Base-by-base conservation (phyloP, 352 stramenopile species). In the Aphanomyces invadans region DNA sequence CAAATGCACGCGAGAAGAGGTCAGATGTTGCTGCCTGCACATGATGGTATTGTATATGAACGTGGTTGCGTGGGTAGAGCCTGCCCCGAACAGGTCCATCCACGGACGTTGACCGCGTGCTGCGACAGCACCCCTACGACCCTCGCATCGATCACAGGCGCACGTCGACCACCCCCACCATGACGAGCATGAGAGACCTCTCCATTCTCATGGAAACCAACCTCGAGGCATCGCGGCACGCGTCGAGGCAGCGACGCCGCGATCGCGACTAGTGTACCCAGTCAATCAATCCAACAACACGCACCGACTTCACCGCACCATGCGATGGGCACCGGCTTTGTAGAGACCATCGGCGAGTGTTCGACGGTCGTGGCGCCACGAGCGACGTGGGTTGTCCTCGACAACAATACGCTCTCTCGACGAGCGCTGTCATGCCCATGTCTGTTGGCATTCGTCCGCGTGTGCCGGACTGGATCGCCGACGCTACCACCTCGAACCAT, bases 191-290 rank as follows among this genome's bases (percentile, higher is more conserved):
- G 78, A 74, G 79, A 4, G 81, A 90, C 63, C 68, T 90, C 4
- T 90, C 83, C 19, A 85, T 73, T 70, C 72, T 89, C 15, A 90
- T 92, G 84, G 80, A 92, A 57, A 74, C 89, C 21, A 90, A 81
- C 12, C 71, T 92, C 19, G 32, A 63, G 23, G 32, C 55, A 4
- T 63, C 55, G 3, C 55, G 29, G 7, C 17, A 45, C 3, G 15
- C 48, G 9, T 63, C 55, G 7, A 48, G 17, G 4, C 4, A 26
- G 15, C 3, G 4, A 12, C n/a, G 5, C 12, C 29, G 26, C 25
- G 15, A 38, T 4, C 4, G 19, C 12, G 5, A n/a, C 19, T 7
- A 52, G 4, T 9, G 21, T 26, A 25, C 7, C 7, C 21, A 52
- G 21, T 52, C 23, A 26, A 52, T 52, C n/a, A n/a, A n/a, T n/a